Conservation (phyloP, 345 rosid genomes). For the Lepidium aucheri region DNA sequence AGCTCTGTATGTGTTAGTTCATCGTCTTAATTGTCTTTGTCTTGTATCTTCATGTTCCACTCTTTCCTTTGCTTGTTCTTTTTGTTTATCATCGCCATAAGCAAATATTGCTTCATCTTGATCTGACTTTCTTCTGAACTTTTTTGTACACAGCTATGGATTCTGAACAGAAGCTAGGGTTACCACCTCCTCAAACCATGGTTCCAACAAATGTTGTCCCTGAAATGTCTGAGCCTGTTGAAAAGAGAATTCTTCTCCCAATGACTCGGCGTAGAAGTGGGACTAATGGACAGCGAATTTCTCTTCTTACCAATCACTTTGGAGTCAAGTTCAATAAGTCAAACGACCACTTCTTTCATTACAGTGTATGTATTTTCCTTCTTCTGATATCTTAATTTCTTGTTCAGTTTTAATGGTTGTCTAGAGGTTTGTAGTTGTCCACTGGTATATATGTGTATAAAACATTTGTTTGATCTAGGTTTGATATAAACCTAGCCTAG, state of each 20-base stretch:
- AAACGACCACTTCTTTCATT: constrained; percentile 56
- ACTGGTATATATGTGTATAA: too few relatives aligned
- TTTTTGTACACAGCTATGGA: too few relatives aligned
- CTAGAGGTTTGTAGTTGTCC: constrained; percentile 18
- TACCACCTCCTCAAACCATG: constrained; percentile 50
- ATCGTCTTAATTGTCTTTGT: too few relatives aligned
- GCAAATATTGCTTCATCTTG: too few relatives aligned
- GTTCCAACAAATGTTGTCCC: constrained; percentile 38
- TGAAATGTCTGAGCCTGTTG: too few relatives aligned
- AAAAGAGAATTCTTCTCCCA: constrained; percentile 35
- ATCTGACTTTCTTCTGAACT: too few relatives aligned
- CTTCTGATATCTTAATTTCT: not conserved
- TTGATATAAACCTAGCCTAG: too few relatives aligned
- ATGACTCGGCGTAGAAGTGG: constrained; percentile 55
- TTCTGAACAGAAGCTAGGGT: not conserved
- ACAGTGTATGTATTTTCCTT: constrained; percentile 39
- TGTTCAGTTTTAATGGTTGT: constrained; percentile 33
- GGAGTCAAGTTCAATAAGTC: constrained; percentile 41
- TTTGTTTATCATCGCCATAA: too few relatives aligned
- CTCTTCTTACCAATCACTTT: constrained; percentile 59
- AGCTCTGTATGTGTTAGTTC: too few relatives aligned
- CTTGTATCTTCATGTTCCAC: too few relatives aligned
- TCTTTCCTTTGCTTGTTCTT: too few relatives aligned
- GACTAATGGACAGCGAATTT: constrained; percentile 45
- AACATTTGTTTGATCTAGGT: too few relatives aligned